Evolutionary conservation across 1,284 basidiomycete species (phyloP).

Genomic region (Rhizoctonia solani): DNA sequence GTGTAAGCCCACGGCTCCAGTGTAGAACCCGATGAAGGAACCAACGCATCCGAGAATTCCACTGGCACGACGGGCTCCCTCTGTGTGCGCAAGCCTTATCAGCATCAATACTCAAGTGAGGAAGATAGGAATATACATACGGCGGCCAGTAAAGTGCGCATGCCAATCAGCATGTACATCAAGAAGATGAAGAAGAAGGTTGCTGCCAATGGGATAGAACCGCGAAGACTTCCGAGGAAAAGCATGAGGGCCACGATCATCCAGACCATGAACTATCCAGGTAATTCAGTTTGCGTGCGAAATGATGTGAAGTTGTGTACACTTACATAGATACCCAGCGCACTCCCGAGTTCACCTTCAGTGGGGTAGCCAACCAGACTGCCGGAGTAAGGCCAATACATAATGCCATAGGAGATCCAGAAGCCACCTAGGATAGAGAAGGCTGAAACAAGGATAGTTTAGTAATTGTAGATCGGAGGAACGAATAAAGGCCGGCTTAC

Average conservation of each 20-base stretch:
- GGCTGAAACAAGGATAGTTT: conserved; percentile 42
- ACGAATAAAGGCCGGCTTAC: background rate
- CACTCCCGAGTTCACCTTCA: conserved; percentile 33
- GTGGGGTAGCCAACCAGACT: conserved; percentile 25
- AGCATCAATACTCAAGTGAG: background rate
- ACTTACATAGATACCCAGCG: conserved; percentile 38
- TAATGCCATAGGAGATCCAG: conserved; percentile 41
- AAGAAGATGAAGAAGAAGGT: conserved; percentile 52
- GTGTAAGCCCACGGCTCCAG: conserved; percentile 63
- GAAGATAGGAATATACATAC: conserved; percentile 47
- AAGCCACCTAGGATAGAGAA: conserved; percentile 44
- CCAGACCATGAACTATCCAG: conserved; percentile 36
- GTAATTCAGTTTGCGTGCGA: background rate
- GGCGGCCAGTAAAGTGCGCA: conserved; percentile 41
- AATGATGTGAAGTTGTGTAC: background rate
- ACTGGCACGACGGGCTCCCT: conserved; percentile 58
- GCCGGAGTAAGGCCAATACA: conserved; percentile 38
- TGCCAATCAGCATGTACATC: conserved; percentile 45
- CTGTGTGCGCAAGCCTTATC: background rate
- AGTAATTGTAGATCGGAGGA: background rate
- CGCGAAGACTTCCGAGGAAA: conserved; percentile 44
- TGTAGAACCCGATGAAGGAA: conserved; percentile 71
- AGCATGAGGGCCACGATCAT: conserved; percentile 42
- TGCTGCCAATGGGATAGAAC: conserved; percentile 43
- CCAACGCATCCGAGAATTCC: conserved; percentile 74